Evolutionary conservation across 2,329 filamentous ascomycete species (phyloP), one percentile per base, ranked within the genome.

Genomic region (Stachybotrys elegans): DNA sequence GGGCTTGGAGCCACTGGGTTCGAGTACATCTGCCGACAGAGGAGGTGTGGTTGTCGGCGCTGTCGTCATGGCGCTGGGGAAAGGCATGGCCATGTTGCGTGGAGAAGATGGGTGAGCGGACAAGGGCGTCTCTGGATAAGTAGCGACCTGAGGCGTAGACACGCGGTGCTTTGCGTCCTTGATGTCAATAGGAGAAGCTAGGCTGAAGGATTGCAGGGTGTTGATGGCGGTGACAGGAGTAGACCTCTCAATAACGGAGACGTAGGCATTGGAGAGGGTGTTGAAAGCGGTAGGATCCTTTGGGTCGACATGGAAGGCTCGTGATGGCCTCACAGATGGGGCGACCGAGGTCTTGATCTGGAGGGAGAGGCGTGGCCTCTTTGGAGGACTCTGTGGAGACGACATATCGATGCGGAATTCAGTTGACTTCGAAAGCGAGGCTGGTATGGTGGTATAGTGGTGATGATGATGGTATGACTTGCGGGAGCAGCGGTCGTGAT

Each of bases 201-300:
- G 46, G 22, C 52, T 56, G 42, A 64, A 60, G 22, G 54, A 62
- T 29, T 61, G 56, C 11, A 62, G 48, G 3, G 68, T 69, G 50
- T 72, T 70, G 58, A 77, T 75, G 42, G 75, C 71, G 3, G 71
- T 75, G 39, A 75, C 56, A 3, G 76, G 73, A 2, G 76, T 74
- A 22, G 76, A 72, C 39, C 78, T 74, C 60, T 81, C 79, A 43
- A 84, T 81, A 48, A 79, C 76, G 4, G 76, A 78, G 21, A 76
- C 74, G 55, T 84, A 84, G 48, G 79, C 75, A 61, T 84, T 84
- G 43, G 79, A 81, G 31, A 84, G 70, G 3, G 81, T 84, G 62
- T 84, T 84, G 65, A 83, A 82, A 19, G 78, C 69, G 2, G 81
- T 84, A 4, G 79, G 78, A 23, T 80, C 81, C 46, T 70, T 75